phyloP scores from a whole-genome alignment of 345 rosid species.

The Gossypium anomalum region DNA sequence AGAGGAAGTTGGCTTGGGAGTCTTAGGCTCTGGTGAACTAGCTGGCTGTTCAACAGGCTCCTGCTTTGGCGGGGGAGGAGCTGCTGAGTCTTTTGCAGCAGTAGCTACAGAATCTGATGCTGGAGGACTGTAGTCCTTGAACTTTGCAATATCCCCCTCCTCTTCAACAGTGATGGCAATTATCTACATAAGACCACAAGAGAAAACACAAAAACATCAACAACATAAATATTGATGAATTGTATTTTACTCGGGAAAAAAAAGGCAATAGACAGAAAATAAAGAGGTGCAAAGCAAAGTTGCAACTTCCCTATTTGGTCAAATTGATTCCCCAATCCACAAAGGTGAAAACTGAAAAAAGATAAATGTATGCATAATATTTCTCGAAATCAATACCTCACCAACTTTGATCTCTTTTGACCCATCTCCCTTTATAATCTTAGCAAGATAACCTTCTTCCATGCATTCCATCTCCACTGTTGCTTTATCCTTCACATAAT shows the following conservation, averaged over 20 bases:
- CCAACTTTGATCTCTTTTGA: conserved; percentile 90
- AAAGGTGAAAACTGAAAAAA: conserved; percentile 6
- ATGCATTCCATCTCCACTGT: conserved; percentile 99
- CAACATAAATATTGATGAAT: not conserved
- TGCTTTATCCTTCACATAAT: conserved; percentile 71
- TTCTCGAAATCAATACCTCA: conserved; percentile 49
- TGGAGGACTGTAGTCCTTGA: conserved; percentile 81
- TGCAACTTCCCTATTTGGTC: conserved; percentile 3
- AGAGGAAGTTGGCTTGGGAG: conserved; percentile 42
- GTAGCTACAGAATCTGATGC: conserved; percentile 38
- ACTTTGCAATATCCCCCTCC: conserved; percentile 73
- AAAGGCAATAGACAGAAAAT: not conserved
- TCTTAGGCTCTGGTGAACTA: conserved; percentile 55
- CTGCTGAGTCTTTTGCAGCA: conserved; percentile 42
- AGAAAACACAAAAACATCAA: conserved; percentile 2
- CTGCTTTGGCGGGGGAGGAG: conserved; percentile 54
- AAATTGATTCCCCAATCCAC: not conserved
- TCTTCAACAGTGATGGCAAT: conserved; percentile 94
- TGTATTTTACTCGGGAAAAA: not conserved
- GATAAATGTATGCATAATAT: not conserved
- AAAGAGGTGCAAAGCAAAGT: conserved; percentile 2
- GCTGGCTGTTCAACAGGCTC: conserved; percentile 55
- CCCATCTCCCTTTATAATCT: conserved; percentile 80
- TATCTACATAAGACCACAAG: conserved; percentile 36
- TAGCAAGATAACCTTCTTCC: conserved; percentile 98